Evolutionary conservation across 192 early-diverging fungal species (phyloP), one percentile per base, ranked within the genome.

Genomic region (Rhizophagus sp.): DNA sequence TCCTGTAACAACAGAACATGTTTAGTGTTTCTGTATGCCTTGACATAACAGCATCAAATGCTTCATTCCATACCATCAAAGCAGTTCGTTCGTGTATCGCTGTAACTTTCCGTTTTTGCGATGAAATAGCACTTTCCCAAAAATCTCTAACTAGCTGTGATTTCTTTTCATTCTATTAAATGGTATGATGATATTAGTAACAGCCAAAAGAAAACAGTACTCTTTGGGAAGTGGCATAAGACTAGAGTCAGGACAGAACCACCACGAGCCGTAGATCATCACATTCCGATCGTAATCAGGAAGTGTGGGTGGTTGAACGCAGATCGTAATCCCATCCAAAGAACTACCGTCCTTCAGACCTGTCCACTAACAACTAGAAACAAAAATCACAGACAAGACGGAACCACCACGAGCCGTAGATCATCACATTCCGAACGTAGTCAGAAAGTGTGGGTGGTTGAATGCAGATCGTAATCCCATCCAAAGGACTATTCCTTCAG

Each of bases 91-190:
- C 65, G 12, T 6, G 0, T 73, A 73, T 50, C 1, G 71, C 15
- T 12, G 36, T 6, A 44, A 73, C 4, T 39, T 73, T 73, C 41
- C 47, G 71, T 33, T 73, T 73, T 47, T 73, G 44, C 24, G n/a
- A 50, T 73, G 71, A 73, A 22, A n/a, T 50, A 25, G 7, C 10
- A 50, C 22, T 30, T 33, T 73, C 11, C 71, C 71, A 73, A 15
- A 73, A 73, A 5, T 52, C 71, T 12, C 7, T n/a, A 12, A 73
- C 27, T 73, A 73, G 22, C 15, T n/a, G 15, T 73, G 47, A 50
- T 47, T 73, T 72, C 70, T 72, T 72, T 50, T 72, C 70, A 5
- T 72, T 72, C 70, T 47, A 72, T 72, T 47, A 72, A 72, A 11
- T 22, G 1, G 17, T 25, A 22, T 65, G 25, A 22, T 36, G 5